Base-by-base conservation (phyloP, 768 basidiomycete genomes). In the Suillus plorans region DNA sequence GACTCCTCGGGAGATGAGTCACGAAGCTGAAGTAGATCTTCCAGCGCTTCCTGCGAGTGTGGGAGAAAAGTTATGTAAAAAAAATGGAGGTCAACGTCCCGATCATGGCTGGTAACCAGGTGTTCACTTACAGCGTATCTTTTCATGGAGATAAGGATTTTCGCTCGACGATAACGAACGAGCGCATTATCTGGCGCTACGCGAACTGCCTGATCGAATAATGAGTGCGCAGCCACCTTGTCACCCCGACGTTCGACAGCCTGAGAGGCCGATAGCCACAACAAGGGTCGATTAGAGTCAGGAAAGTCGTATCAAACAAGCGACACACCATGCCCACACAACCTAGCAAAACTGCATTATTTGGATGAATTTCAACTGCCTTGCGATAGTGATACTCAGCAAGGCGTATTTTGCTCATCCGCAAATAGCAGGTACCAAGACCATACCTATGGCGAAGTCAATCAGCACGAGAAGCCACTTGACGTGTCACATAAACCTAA, bases 321-420 rank as follows among this genome's bases (percentile, higher is more conserved):
- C 10, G 68, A 86, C 94, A 77, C 71, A 97, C 97, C 88, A 95
- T 92, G 57, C 95, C 97, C 72, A 99, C 91, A 76, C 96, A 99
- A 71, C 94, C 95, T 65, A 97, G 80, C 66, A 99, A 82, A n/a
- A 99, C 95, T 16, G 95, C 95, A 77, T 97, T 99, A 69, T 89
- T 86, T 47, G 95, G 93, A 76, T 98, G 95, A 76, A 99, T 95
- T 70, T 92, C 88, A 42, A 90, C 84, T 4, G 97, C 96, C 74
- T 90, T 91, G 70, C 92, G 86, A 81, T 94, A 99, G 79, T 99
- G 96, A 80, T 97, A 98, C 75, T 99, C 95, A 52, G 97, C 97
- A 60, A 96, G 82, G 53, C 92, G 88, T 64, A 93, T 80, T 81
- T 97, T 98, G 78, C 92, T 95, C 86, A 91, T 94, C 71, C 94